These are phyloP conservation scores for Begonia masoniana DNA, from an alignment of 306 rosid genomes.

Conservation along the genomic window DNA sequence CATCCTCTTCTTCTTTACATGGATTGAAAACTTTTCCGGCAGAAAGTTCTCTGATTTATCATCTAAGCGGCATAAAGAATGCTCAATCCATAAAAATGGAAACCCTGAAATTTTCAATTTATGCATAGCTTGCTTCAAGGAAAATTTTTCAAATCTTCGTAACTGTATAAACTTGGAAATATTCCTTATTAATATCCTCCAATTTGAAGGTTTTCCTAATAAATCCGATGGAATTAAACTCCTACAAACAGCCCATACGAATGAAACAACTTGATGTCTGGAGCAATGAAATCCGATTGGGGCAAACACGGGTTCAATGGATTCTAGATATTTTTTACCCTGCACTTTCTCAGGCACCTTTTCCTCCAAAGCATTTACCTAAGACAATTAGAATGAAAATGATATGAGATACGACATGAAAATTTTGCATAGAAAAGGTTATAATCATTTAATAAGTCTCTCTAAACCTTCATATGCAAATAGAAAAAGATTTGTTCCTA, in stretches of 20 bases:
- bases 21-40: neutral
- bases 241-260: constrained; percentile 84
- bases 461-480: no score
- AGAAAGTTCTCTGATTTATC: constrained; percentile 12
- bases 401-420: no score
- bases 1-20: constrained; percentile 7
- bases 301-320: constrained; percentile 19
- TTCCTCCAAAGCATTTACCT: constrained; percentile 23
- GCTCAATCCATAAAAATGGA: constrained; percentile 41
- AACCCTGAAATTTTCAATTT: constrained; percentile 44
- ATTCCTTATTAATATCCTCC: constrained; percentile 70
- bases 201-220: constrained; percentile 56
- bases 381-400: constrained; percentile 8
- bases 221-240: constrained; percentile 63
- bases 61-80: constrained; percentile 24
- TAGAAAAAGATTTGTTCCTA: no score
- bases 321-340: constrained; percentile 19
- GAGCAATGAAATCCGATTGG: constrained; percentile 39
- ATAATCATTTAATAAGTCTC: no score
- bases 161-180: constrained; percentile 57
- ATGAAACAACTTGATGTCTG: constrained; percentile 76
- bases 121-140: constrained; percentile 56
- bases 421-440: no score
- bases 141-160: constrained; percentile 63
- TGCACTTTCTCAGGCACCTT: constrained; percentile 14